phyloP scores from a whole-genome alignment of 495 filamentous ascomycete species.

The Tuber melanosporum region DNA sequence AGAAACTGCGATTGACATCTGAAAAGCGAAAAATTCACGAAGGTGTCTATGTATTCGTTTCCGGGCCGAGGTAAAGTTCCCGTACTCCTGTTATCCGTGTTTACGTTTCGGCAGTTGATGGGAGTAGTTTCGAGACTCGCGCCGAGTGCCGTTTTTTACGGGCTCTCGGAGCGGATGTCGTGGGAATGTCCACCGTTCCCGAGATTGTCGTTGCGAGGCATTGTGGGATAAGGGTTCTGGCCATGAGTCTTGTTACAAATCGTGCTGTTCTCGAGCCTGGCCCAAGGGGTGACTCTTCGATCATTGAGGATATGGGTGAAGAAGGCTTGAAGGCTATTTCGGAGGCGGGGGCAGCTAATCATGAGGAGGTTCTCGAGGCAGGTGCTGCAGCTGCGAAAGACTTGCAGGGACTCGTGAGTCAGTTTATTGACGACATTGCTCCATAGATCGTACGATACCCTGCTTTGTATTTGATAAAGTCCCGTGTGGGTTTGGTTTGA shows the following conservation, averaged over 20 bases:
- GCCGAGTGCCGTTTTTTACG: constrained; percentile 70
- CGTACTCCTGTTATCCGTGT: constrained; percentile 20
- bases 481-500: background rate
- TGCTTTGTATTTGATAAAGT: background rate
- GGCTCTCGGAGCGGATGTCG: constrained; percentile 61
- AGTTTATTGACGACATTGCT: constrained; percentile 38
- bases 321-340: constrained; percentile 53
- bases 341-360: constrained; percentile 60
- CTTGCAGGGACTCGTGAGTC: constrained; percentile 52
- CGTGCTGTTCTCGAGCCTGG: constrained; percentile 59
- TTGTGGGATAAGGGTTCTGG: constrained; percentile 61
- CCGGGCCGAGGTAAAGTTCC: constrained; percentile 55
- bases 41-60: constrained; percentile 69
- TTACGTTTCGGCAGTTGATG: constrained; percentile 9
- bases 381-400: constrained; percentile 57
- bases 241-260: constrained; percentile 73
- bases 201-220: constrained; percentile 71
- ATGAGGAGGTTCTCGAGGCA: constrained; percentile 65
- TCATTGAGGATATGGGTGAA: constrained; percentile 42
- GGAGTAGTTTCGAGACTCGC: constrained; percentile 62
- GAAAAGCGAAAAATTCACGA: constrained; percentile 53
- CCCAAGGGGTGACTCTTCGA: constrained; percentile 53
- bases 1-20: constrained; percentile 41
- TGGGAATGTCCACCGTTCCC: constrained; percentile 74
- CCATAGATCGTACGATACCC: background rate